These are phyloP conservation scores for Aspergillus sclerotioniger DNA, from an alignment of 495 filamentous ascomycete genomes.

Conservation along the genomic window DNA sequence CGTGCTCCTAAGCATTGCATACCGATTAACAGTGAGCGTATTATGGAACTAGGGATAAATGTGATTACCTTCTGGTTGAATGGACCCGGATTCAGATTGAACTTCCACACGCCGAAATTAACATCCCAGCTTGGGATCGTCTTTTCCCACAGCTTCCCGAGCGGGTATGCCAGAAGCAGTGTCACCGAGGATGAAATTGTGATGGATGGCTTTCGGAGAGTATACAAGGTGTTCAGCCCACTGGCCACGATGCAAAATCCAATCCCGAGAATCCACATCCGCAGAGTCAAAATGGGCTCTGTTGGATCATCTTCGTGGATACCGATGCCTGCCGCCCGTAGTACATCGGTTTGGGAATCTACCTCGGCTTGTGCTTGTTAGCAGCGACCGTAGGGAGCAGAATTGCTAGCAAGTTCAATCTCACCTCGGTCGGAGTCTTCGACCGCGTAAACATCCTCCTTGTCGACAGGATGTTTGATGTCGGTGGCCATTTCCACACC, in stretches of 20 bases:
- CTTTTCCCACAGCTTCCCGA: conserved; percentile 54
- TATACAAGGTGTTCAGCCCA: conserved; percentile 64
- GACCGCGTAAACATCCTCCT: conserved; percentile 3
- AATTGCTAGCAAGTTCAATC: background rate
- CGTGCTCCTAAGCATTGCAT: conserved; percentile 52
- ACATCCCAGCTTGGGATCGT: conserved; percentile 48
- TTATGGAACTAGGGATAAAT: background rate
- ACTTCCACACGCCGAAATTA: conserved; percentile 45
- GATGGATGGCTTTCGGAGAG: conserved; percentile 51
- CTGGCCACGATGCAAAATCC: conserved; percentile 57
- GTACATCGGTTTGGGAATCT: conserved; percentile 22
- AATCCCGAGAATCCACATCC: conserved; percentile 64
- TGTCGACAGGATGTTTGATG: background rate
- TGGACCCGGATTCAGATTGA: conserved; percentile 61
- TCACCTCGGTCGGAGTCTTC: background rate
- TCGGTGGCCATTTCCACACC: background rate
- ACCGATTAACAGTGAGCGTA: background rate
- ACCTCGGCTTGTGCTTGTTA: conserved; percentile 9
- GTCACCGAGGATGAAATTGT: conserved; percentile 58
- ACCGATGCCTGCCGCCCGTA: conserved; percentile 29
- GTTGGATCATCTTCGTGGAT: conserved; percentile 23
- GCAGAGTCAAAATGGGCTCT: conserved; percentile 55
- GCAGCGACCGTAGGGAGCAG: background rate
- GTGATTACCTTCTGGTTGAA: conserved; percentile 53
- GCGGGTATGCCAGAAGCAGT: conserved; percentile 63